Conservation (phyloP, 2,329 filamentous ascomycete genomes). For the Dactylellina parvicollis region DNA sequence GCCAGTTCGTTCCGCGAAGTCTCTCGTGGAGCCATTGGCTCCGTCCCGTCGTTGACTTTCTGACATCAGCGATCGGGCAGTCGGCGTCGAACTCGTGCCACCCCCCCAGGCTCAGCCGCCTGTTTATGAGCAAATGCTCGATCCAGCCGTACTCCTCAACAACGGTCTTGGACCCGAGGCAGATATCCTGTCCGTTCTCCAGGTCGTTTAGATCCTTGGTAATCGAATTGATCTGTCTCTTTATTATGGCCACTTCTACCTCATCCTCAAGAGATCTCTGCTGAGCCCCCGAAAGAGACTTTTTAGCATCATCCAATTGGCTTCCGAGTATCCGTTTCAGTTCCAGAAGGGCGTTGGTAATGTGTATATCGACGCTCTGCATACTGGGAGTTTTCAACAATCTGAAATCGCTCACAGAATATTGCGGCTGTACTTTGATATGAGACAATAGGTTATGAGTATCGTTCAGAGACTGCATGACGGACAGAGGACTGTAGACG, state of each 20-base stretch:
- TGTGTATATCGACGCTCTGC: constrained; percentile 19
- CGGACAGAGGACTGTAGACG: constrained; percentile 11
- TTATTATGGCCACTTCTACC: not conserved
- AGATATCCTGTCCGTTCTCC: constrained; percentile 27
- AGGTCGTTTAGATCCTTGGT: not conserved
- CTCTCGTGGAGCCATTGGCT: constrained; percentile 24
- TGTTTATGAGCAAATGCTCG: constrained; percentile 11
- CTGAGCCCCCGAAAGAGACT: not conserved
- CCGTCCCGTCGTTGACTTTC: constrained; percentile 23
- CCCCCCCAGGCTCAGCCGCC: not conserved
- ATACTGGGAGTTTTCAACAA: constrained; percentile 32
- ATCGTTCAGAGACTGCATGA: constrained; percentile 30
- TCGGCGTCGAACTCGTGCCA: constrained; percentile 17
- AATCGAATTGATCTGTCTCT: not conserved
- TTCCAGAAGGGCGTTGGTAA: constrained; percentile 13
- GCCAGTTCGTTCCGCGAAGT: constrained; percentile 4
- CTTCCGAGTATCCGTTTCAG: constrained; percentile 4
- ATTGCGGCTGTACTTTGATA: constrained; percentile 30
- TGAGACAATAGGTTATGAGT: constrained; percentile 4
- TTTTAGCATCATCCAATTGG: constrained; percentile 3
- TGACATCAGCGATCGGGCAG: constrained; percentile 19
- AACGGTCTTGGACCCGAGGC: constrained; percentile 11
- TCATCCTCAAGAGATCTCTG: constrained; percentile 10
- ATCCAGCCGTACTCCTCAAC: constrained; percentile 23
- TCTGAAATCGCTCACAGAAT: constrained; percentile 8